These are phyloP conservation scores for Lecanicillium sp. DNA, from an alignment of 2,329 filamentous ascomycete genomes.

Conservation along the genomic window DNA sequence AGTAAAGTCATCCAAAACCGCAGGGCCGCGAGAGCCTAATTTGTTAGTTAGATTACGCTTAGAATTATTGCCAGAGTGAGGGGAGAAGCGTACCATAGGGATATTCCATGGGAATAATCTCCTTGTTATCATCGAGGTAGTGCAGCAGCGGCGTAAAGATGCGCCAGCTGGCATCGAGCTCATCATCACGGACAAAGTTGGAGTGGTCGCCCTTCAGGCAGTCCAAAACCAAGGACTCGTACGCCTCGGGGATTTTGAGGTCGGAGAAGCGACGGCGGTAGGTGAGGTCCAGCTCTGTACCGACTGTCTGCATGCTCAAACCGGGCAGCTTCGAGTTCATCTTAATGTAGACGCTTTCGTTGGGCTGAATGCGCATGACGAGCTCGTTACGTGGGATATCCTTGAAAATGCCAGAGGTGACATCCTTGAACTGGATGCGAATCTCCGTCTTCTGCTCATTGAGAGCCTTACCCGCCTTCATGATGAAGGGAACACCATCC, in stretches of 20 bases:
- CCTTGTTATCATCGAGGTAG: constrained; percentile 98
- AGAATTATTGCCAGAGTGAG: constrained; percentile 1
- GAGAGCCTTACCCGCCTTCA: constrained; percentile 97
- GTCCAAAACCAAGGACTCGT: constrained; percentile 95
- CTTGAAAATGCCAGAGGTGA: constrained; percentile 99
- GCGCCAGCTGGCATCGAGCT: constrained; percentile 95
- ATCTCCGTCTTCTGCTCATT: constrained; percentile 99
- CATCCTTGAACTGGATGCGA: constrained; percentile 98
- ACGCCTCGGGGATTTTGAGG: constrained; percentile 97
- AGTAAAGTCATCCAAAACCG: constrained; percentile 95
- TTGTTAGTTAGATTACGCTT: constrained; percentile 17
- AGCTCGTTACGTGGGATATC: constrained; percentile 99
- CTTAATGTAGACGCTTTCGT: constrained; percentile 99
- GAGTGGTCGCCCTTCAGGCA: constrained; percentile 98
- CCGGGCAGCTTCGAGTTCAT: constrained; percentile 99
- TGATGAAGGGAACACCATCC: constrained; percentile 98
- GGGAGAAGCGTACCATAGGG: constrained; percentile 70
- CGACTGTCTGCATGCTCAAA: constrained; percentile 97
- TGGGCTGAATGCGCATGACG: constrained; percentile 97
- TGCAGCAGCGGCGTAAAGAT: constrained; percentile 96
- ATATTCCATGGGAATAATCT: constrained; percentile 99
- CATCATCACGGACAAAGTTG: constrained; percentile 96
- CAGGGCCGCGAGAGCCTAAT: constrained; percentile 86
- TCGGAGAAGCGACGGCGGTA: constrained; percentile 98
- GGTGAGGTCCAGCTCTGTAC: constrained; percentile 95